A percentile compares a stretch with the other conserved stretches of the same genome.
Evolutionary conservation across 345 rosid species (phyloP).

Genomic region (Rubroshorea leprosula): DNA sequence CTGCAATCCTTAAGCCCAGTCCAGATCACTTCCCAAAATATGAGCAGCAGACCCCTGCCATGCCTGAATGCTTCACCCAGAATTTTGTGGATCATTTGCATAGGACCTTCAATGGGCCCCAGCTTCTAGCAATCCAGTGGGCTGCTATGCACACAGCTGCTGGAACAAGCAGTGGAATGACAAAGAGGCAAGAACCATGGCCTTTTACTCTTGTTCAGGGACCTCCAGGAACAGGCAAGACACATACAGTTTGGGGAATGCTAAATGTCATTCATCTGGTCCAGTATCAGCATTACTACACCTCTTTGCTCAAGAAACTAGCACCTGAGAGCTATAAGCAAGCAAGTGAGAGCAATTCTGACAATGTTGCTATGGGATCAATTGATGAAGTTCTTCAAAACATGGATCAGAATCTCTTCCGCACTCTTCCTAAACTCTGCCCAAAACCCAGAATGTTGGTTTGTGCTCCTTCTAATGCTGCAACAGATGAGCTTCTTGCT

Average conservation of each 20-base stretch:
- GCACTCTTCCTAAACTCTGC: slow-evolving; percentile 90
- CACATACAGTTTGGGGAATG: slow-evolving; percentile 99
- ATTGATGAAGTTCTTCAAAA: slow-evolving; percentile 99
- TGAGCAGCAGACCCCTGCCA: slow-evolving; percentile 81
- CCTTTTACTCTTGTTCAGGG: slow-evolving; percentile 99
- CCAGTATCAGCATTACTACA: slow-evolving; percentile 95
- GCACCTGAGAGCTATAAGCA: slow-evolving; percentile 98
- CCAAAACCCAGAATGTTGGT: slow-evolving; percentile 98
- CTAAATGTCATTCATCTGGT: slow-evolving; percentile 98
- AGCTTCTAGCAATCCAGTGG: slow-evolving; percentile 94
- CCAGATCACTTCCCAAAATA: slow-evolving; percentile 92
- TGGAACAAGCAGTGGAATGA: slow-evolving; percentile 76
- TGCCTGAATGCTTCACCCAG: slow-evolving; percentile 93
- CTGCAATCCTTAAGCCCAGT: slow-evolving; percentile 84
- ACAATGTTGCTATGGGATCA: slow-evolving; percentile 62
- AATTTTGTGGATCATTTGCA: slow-evolving; percentile 73
- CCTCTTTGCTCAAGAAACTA: slow-evolving; percentile 78
- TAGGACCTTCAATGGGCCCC: slow-evolving; percentile 83
- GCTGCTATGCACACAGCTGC: slow-evolving; percentile 99
- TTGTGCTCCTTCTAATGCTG: slow-evolving; percentile 99
- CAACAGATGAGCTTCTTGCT: slow-evolving; percentile 94
- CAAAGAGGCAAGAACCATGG: slow-evolving; percentile 96
- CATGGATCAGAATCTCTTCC: slow-evolving; percentile 95
- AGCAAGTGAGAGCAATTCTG: slow-evolving; percentile 63
- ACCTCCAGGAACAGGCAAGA: slow-evolving; percentile 99